These are phyloP conservation scores for Candida koratica DNA, from an alignment of 805 yeast species.

Conservation along the genomic window DNA sequence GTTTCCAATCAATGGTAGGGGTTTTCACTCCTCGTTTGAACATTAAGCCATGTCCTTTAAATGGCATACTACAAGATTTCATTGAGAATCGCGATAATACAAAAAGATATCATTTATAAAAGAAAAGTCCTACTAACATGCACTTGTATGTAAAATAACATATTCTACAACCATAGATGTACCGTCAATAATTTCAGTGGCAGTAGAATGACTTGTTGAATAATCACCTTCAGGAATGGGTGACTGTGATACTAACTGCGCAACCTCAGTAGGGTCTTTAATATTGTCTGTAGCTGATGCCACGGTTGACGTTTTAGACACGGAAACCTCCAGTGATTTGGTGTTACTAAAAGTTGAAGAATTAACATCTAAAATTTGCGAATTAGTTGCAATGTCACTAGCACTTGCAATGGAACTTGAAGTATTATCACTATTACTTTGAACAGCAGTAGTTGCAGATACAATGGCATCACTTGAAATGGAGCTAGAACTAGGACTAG, in stretches of 20 bases:
- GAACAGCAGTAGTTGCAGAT: constrained; percentile 1
- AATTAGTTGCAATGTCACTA: constrained; percentile 2
- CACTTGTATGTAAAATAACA: constrained; percentile 21
- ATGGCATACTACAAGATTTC: constrained; percentile 1
- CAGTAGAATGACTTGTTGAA: constrained; percentile 19
- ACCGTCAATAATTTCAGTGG: constrained; percentile 21
- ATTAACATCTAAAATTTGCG: constrained; percentile 1
- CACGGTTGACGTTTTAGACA: constrained; percentile 1
- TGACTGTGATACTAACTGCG: neutral
- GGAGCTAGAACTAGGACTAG: neutral
- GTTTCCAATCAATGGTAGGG: constrained; percentile 81
- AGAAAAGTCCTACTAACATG: constrained; percentile 13
- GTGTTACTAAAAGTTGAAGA: constrained; percentile 1
- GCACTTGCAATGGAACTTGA: constrained; percentile 1
- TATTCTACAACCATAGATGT: constrained; percentile 22
- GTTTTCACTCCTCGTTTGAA: constrained; percentile 44
- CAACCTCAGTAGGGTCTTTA: neutral
- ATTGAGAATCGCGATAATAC: constrained; percentile 1
- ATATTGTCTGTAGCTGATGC: neutral
- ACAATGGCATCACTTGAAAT: neutral
- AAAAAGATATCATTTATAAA: constrained; percentile 2
- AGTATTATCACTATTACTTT: constrained; percentile 2
- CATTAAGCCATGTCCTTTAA: constrained; percentile 1
- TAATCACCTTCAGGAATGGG: constrained; percentile 22
- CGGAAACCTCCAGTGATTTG: constrained; percentile 8